Percentiles rank a stretch among this genome's conserved stretches.
phyloP scores from a whole-genome alignment of 2,329 filamentous ascomycete species.

The Cyclaneusma minus region DNA sequence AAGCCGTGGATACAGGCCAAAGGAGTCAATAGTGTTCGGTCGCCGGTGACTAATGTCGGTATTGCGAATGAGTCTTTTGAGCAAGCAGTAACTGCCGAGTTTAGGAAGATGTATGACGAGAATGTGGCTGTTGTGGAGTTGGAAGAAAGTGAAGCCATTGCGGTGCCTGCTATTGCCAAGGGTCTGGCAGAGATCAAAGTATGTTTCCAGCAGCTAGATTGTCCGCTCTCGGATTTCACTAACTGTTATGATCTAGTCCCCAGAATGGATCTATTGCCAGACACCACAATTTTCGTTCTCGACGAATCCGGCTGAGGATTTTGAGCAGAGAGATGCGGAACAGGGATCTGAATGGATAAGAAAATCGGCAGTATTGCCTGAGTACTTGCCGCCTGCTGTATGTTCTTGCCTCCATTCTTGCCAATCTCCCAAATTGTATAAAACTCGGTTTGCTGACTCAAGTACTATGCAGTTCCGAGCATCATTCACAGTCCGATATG shows the following conservation, averaged over 20 bases:
- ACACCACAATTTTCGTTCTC: slow-evolving; percentile 72
- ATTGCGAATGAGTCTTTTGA: slow-evolving; percentile 32
- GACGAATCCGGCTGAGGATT: slow-evolving; percentile 40
- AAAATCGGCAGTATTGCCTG: no score
- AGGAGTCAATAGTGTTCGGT: slow-evolving; percentile 84
- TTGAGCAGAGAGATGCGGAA: no score
- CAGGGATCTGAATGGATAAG: no score
- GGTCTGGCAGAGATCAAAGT: slow-evolving; percentile 49
- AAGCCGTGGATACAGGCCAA: slow-evolving; percentile 61
- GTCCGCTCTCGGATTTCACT: no score
- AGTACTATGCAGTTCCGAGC: no score
- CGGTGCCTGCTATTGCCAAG: slow-evolving; percentile 37
- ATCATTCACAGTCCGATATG: no score
- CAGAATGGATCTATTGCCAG: slow-evolving; percentile 69
- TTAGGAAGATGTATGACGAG: slow-evolving; percentile 47
- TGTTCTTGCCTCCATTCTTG: no score
- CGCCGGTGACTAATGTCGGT: slow-evolving; percentile 65
- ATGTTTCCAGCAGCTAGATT: slow-evolving; percentile 10
- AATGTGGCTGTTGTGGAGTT: slow-evolving; percentile 19
- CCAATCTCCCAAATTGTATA: no score
- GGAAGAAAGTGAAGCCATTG: slow-evolving; percentile 32
- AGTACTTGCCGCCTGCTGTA: no score
- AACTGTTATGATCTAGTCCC: slow-evolving; percentile 27
- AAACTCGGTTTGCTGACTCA: no score
- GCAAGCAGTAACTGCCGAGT: slow-evolving; percentile 45